Conservation (phyloP, 768 basidiomycete species). For the Trametes maxima region DNA sequence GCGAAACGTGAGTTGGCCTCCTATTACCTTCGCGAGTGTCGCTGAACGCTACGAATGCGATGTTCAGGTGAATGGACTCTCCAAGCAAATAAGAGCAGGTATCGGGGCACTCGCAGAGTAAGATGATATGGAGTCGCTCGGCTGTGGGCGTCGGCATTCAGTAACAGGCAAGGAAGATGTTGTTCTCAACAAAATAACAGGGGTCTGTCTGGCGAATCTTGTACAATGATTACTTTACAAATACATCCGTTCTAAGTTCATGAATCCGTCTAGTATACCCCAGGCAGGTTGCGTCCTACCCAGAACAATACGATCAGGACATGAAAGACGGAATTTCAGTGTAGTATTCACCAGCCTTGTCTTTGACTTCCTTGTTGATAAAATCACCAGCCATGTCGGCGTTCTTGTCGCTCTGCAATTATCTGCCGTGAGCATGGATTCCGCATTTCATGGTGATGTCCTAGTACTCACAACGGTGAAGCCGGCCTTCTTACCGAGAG, state of each 20-base stretch:
- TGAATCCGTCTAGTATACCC: slow-evolving; percentile 22
- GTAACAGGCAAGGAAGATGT: too few species aligned
- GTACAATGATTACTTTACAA: slow-evolving; percentile 9
- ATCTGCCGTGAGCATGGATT: neutral
- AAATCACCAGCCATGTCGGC: slow-evolving; percentile 32
- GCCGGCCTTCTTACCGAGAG: slow-evolving; percentile 29
- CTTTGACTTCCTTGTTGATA: slow-evolving; percentile 28
- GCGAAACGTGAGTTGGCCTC: slow-evolving; percentile 45
- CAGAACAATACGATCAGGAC: neutral
- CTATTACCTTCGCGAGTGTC: neutral
- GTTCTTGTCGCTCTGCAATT: slow-evolving; percentile 28
- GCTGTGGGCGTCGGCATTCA: too few species aligned
- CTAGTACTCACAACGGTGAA: slow-evolving; percentile 26
- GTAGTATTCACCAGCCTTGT: slow-evolving; percentile 22
- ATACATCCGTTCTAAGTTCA: neutral
- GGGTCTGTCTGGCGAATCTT: neutral
- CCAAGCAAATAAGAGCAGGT: neutral
- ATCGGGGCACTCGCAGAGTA: neutral
- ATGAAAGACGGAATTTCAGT: neutral
- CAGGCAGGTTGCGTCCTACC: slow-evolving; percentile 29
- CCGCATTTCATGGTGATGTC: fast-evolving
- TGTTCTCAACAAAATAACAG: too few species aligned
- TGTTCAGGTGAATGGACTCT: neutral
- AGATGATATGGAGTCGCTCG: too few species aligned
- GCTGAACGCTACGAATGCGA: neutral